phyloP scores from a whole-genome alignment of 306 rosid genomes.

The Oemleria cerasiformis region DNA sequence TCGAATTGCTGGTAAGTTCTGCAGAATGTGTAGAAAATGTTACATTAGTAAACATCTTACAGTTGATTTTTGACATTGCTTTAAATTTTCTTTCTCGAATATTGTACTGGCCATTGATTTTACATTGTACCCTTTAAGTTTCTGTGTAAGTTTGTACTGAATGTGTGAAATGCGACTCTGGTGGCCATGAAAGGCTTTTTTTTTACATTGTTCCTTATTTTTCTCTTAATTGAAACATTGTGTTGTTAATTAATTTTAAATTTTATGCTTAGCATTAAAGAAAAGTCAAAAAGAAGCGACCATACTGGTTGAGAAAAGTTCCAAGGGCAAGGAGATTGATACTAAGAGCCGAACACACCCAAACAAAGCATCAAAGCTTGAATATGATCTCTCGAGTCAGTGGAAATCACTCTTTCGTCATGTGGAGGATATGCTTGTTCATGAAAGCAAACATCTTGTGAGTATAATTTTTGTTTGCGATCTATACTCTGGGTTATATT shows the following conservation, averaged over 20 bases:
- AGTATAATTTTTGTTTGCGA: constrained; percentile 32
- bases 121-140: constrained; percentile 19
- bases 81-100: background rate
- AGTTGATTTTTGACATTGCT: background rate
- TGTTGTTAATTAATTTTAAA: constrained; percentile 6
- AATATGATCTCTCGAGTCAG: constrained; percentile 60
- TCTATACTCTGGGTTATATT: constrained; percentile 8
- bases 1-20: constrained; percentile 59
- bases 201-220: constrained; percentile 1
- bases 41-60: background rate
- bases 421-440: constrained; percentile 58
- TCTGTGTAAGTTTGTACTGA: constrained; percentile 36
- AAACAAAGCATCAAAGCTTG: constrained; percentile 44
- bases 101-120: constrained; percentile 3
- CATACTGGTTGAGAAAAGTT: constrained; percentile 51
- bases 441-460: constrained; percentile 70
- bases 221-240: background rate
- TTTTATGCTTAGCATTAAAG: constrained; percentile 49
- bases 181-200: background rate
- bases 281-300: constrained; percentile 81
- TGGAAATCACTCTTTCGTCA: constrained; percentile 82
- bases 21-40: background rate
- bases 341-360: constrained; percentile 31
- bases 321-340: constrained; percentile 43
- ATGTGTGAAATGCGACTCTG: background rate